A percentile compares a stretch with the other conserved stretches of the same genome.
Conservation (phyloP, 1,139 yeast genomes). For the Lodderomyces margitis region DNA sequence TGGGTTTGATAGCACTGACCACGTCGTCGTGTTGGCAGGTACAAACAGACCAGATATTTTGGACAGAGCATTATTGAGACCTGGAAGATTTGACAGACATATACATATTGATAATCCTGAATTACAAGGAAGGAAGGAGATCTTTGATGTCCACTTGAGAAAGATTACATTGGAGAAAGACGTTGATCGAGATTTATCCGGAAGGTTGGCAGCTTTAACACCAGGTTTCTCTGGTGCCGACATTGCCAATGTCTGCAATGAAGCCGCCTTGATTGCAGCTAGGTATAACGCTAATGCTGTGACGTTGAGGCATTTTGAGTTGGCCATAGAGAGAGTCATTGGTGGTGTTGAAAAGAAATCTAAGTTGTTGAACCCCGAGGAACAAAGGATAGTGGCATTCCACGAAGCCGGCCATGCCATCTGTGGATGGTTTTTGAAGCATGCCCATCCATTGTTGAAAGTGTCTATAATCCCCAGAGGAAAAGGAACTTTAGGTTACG, state of each 20-base stretch:
- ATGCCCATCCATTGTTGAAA: slow-evolving; percentile 89
- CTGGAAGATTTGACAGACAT: slow-evolving; percentile 96
- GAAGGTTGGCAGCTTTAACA: slow-evolving; percentile 89
- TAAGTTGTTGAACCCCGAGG: slow-evolving; percentile 76
- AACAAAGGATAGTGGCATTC: slow-evolving; percentile 86
- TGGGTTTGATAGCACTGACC: slow-evolving; percentile 87
- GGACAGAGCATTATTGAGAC: slow-evolving; percentile 90
- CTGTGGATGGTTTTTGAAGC: slow-evolving; percentile 91
- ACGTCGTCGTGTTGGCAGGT: slow-evolving; percentile 96
- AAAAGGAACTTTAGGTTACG: slow-evolving; percentile 96
- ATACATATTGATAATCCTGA: slow-evolving; percentile 90
- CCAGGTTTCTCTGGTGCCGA: slow-evolving; percentile 99
- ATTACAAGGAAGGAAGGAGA: slow-evolving; percentile 88
- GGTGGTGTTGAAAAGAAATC: slow-evolving; percentile 95
- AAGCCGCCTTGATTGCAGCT: slow-evolving; percentile 96
- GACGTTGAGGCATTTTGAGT: slow-evolving; percentile 78
- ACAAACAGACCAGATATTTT: slow-evolving; percentile 93
- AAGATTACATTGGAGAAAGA: slow-evolving; percentile 56
- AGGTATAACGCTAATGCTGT: slow-evolving; percentile 72
- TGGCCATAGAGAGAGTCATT: slow-evolving; percentile 94
- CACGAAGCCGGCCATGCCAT: slow-evolving; percentile 99
- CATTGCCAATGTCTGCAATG: slow-evolving; percentile 94
- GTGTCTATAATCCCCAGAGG: slow-evolving; percentile 97
- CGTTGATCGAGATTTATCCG: slow-evolving; percentile 55
- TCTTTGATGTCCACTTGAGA: slow-evolving; percentile 78